Conservation (phyloP, 2,329 filamentous ascomycete species). For the Colletotrichum orbiculare region DNA sequence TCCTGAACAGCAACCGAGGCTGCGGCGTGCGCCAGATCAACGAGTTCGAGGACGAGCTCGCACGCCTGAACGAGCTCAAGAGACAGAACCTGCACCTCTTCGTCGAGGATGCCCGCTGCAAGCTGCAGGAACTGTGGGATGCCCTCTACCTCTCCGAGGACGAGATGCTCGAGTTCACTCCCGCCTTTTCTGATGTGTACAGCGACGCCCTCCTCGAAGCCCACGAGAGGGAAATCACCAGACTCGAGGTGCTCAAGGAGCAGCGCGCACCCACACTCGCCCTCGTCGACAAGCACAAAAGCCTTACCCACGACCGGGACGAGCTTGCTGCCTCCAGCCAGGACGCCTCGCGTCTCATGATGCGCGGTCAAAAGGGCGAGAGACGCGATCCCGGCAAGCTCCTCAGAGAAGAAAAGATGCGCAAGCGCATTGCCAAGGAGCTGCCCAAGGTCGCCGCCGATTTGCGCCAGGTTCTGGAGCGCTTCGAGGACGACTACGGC, state of each 20-base stretch:
- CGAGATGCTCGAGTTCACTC: conserved; percentile 98
- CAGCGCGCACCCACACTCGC: conserved; percentile 87
- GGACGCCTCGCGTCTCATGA: conserved; percentile 93
- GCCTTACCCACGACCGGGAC: conserved; percentile 85
- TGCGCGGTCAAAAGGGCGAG: conserved; percentile 91
- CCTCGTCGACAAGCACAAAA: conserved; percentile 85
- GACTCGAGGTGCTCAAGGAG: conserved; percentile 84
- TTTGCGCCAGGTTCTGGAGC: conserved; percentile 82
- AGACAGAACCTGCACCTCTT: conserved; percentile 95
- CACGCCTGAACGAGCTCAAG: conserved; percentile 90
- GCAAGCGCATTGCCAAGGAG: conserved; percentile 93
- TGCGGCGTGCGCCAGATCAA: conserved; percentile 93
- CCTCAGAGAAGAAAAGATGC: conserved; percentile 96
- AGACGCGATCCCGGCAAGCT: conserved; percentile 94
- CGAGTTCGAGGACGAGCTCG: conserved; percentile 92
- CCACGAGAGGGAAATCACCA: conserved; percentile 89
- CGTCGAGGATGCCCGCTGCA: conserved; percentile 91
- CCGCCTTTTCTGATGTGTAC: conserved; percentile 96
- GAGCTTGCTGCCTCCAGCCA: conserved; percentile 91
- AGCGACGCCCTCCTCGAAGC: conserved; percentile 95
- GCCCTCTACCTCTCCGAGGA: conserved; percentile 94
- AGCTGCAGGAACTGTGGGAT: conserved; percentile 96
- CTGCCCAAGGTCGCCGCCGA: conserved; percentile 90
- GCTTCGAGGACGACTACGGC: conserved; percentile 94
- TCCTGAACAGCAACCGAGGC: conserved; percentile 88